Evolutionary conservation across 495 filamentous ascomycete species (phyloP).

Genomic region (Podospora conica): DNA sequence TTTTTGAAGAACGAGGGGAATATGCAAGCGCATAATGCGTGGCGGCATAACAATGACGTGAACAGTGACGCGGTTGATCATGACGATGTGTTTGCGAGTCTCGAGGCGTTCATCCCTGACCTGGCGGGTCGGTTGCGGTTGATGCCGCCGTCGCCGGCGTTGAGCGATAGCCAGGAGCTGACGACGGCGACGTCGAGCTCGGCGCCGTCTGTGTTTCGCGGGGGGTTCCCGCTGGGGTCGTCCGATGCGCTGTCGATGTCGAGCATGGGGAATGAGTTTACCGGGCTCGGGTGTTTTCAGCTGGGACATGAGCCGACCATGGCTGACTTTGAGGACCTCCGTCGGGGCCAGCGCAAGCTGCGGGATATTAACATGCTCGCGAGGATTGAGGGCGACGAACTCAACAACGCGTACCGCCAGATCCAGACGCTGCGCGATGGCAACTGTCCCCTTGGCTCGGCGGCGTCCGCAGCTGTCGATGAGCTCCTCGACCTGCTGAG

Average conservation of each 20-base stretch:
- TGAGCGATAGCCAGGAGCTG: not conserved
- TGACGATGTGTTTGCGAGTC: slow-evolving; percentile 5
- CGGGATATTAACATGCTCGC: slow-evolving; percentile 42
- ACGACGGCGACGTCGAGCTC: not conserved
- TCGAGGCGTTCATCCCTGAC: not conserved
- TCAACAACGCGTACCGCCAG: slow-evolving; percentile 11
- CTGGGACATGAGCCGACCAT: slow-evolving; percentile 43
- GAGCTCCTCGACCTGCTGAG: not conserved
- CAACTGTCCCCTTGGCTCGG: not conserved
- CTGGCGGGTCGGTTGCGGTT: not conserved
- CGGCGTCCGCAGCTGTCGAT: not conserved
- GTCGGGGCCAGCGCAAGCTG: slow-evolving; percentile 45
- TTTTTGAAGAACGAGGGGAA: slow-evolving; percentile 50
- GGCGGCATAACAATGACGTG: slow-evolving; percentile 41
- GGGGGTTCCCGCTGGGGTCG: not conserved
- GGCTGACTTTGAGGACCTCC: slow-evolving; percentile 43
- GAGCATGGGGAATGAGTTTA: slow-evolving; percentile 39
- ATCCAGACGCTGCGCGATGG: not conserved
- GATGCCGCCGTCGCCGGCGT: not conserved
- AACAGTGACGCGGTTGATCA: slow-evolving; percentile 11
- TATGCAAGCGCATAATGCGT: slow-evolving; percentile 46
- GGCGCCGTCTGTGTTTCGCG: not conserved
- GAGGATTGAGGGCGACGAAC: slow-evolving; percentile 31
- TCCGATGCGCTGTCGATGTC: slow-evolving; percentile 47
- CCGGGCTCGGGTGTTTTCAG: slow-evolving; percentile 51